phyloP scores from a whole-genome alignment of 345 rosid species.

The Eucalyptus curtisii region DNA sequence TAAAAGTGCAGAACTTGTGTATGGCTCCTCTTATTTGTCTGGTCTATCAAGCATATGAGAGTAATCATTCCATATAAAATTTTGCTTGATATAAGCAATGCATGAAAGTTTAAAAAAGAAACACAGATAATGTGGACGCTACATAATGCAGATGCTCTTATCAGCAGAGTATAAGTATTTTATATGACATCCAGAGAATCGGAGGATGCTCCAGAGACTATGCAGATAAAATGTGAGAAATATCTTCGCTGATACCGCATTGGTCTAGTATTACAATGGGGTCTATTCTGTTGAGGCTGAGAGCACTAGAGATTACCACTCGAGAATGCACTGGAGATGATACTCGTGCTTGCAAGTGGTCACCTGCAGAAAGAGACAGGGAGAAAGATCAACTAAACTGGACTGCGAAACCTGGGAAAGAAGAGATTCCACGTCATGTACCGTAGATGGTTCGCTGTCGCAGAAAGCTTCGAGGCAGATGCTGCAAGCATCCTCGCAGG shows the following conservation, averaged over 20 bases:
- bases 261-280: neutral
- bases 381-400: neutral
- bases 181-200: neutral
- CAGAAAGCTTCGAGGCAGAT: conserved; percentile 85
- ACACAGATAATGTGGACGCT: neutral
- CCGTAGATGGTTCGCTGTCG: conserved; percentile 84
- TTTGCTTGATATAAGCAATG: neutral
- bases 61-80: neutral
- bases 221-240: neutral
- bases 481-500: conserved; percentile 98
- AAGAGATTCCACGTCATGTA: neutral
- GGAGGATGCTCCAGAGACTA: neutral
- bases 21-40: neutral
- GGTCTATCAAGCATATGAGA: neutral
- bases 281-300: neutral
- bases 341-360: conserved; percentile 94
- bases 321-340: conserved; percentile 97
- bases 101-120: neutral
- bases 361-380: conserved; percentile 28
- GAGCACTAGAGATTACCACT: conserved; percentile 43
- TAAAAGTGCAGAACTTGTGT: neutral
- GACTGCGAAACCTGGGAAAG: neutral
- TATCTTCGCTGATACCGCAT: neutral
- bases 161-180: neutral
- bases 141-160: neutral